Base-by-base conservation (phyloP, 2,329 filamentous ascomycete species). In the Neopestalotiopsis clavispora region DNA sequence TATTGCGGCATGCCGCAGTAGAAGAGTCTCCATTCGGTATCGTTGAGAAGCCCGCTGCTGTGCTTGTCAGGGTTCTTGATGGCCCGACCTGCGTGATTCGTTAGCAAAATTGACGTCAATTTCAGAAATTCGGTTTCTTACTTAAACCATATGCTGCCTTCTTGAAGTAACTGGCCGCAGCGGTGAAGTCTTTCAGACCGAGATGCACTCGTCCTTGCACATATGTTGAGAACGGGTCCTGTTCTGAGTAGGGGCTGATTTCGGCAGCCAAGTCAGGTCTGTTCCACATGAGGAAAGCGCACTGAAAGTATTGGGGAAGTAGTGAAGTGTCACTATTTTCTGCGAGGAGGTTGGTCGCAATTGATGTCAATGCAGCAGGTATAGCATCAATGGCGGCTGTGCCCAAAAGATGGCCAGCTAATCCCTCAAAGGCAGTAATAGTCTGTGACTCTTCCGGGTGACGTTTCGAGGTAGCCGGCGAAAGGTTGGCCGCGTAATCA, bases 111-210 rank as follows among this genome's bases (percentile, higher is more conserved):
- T 12, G 59, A 63, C 14, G 68, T 20, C 30, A 20, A 66, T 30
- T 61, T 14, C 38, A 9, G 20, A n/a, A 30, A 69, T 23, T 13
- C 32, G 0, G n/a, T 52, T 66, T 86, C 91, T 84, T 87, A 95
- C 94, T 91, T 79, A 97, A 89, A 68, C 92, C 91, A 75, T 93
- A 92, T 23, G 94, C 93, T 69, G 94, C 93, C 77, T 92, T 95
- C 73, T 90, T 91, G 80, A 99, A 98, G 75, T 90, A 89, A 34
- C 88, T 83, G 34, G 93, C 89, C 67, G 96, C 95, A 52, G 89
- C 85, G 69, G 89, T 87, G 77, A 91, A 91, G 75, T 97, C 92
- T 67, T 91, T 91, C 71, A 91, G 87, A 4, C 91, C 89, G 42
- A 98, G 84, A 72, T 89, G 87, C 63, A 97, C 86, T 38, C 96